Evolutionary conservation across 768 basidiomycete species (phyloP), one percentile per base, ranked within the genome.

Genomic region (Mycena vulgaris): DNA sequence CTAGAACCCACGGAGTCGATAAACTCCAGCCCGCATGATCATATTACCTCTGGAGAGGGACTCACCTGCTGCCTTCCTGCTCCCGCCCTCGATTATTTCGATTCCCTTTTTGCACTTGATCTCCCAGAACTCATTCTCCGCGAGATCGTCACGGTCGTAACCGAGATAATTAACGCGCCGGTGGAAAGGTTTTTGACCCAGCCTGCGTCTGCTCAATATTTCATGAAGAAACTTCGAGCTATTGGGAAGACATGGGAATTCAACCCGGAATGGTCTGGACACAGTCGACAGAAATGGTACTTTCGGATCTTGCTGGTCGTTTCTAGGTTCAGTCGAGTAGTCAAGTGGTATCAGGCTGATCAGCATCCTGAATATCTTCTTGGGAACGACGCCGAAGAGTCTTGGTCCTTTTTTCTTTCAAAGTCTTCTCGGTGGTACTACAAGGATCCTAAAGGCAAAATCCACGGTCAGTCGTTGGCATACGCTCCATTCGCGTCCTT

Each of bases 311-410:
- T 63, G 17, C 19, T 53, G 13, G 33, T 49, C 11, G 49, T 55
- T 55, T 40, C 63, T 17, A 30, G 49, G n/a, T 55, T 63, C 49
- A 63, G 63, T 45, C 63, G 63, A 30, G 30, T 40, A 17, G 25
- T 55, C 11, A 53, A 55, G 13, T 63, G 63, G 63, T 63, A 63
- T 51, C 63, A 63, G 37, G 51, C 40, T 55, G 63, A 30, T 28
- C 27, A n/a, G 31, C 10, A 55, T 40, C n/a, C 39, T 2, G 39
- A 40, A 25, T 4, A 42, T 17, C 11, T 13, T 27, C 48, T 35
- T 7, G 47, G 35, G 10, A 37, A 25, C 23, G 47, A 49, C 14
- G 49, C 25, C 9, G 28, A n/a, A 16, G 52, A 40, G 21, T 28
- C 30, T 17, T 61, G 63, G 63, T n/a, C 39, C 2, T 63, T 63